Base-by-base conservation (phyloP, 2,329 filamentous ascomycete genomes). In the Botrytis fragariae region DNA sequence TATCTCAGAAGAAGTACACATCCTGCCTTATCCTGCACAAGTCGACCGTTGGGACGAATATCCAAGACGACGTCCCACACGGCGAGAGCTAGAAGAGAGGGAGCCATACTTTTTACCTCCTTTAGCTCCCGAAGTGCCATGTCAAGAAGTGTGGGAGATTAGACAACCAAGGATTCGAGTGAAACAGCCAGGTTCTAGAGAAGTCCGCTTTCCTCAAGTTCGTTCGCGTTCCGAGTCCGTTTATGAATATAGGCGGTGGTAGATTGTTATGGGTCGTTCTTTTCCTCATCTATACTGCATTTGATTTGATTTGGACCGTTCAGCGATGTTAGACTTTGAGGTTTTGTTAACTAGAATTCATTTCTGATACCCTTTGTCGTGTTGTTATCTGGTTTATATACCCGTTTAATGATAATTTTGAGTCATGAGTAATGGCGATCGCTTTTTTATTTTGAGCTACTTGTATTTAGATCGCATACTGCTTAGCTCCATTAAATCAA, bases 161-260 rank as follows among this genome's bases (percentile, higher is more conserved):
- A 69, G 63, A 51, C 37, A 35, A 59, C 25, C 63, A 51, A 60
- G 51, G 51, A 69, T 69, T 44, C 54, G 63, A 12, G 71, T 69
- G 7, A 69, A 72, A 29, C 25, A 32, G n/a, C 63, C 71, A 61
- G 63, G 71, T 1, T 20, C 63, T 22, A 37, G 63, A 42, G 63
- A 48, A 9, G 63, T 69, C 7, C 25, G 25, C 25, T 69, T 72
- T 44, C 71, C 71, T 25, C 71, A n/a, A 32, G 32, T 57, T 42
- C 63, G 63, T 3, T 72, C 63, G 44, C 32, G 12, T 12, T 72
- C 71, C 5, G 63, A 72, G 42, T 72, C 63, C 25, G 12, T 72
- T 45, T 60, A 72, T 42, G 71, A 72, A 72, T 72, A 72, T 69
- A 57, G 64, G 29, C 54, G 29, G 10, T 70, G 68, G 68, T 70